These are phyloP conservation scores for Ochromonas danica DNA, from an alignment of 108 stramenopile genomes.

Conservation along the genomic window DNA sequence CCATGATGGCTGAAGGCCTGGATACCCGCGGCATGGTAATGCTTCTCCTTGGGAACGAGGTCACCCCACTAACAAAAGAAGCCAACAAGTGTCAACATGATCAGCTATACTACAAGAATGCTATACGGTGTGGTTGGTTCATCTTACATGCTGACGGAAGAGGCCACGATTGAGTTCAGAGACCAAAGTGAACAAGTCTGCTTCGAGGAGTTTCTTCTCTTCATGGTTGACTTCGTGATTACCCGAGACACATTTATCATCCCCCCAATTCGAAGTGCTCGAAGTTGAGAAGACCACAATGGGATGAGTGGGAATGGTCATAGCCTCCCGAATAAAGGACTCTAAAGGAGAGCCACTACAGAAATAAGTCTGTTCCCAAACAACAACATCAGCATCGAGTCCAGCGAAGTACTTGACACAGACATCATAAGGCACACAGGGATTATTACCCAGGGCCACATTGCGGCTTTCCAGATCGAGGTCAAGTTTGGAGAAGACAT, in stretches of 20 bases:
- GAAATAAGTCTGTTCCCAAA: conserved; percentile 32
- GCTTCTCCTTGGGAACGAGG: too few relatives aligned
- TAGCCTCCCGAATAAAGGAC: conserved; percentile 21
- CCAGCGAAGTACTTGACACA: conserved; percentile 35
- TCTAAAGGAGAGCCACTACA: background rate
- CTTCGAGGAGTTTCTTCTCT: background rate
- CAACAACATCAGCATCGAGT: conserved; percentile 32
- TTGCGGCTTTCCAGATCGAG: conserved; percentile 4
- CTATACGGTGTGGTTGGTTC: too few relatives aligned
- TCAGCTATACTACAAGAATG: too few relatives aligned
- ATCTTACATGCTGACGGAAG: too few relatives aligned
- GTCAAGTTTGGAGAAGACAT: background rate
- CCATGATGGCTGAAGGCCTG: background rate
- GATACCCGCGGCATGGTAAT: background rate
- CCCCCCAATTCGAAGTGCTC: background rate
- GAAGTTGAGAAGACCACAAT: conserved; percentile 29
- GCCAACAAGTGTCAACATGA: too few relatives aligned
- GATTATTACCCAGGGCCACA: conserved; percentile 34
- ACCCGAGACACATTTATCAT: too few relatives aligned
- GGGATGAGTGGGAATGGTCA: conserved; percentile 1
- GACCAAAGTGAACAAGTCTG: background rate
- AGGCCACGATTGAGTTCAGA: background rate
- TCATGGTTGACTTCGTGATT: too few relatives aligned
- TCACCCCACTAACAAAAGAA: too few relatives aligned
- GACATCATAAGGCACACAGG: conserved; percentile 30